Base-by-base conservation (phyloP, 345 rosid species). In the Punica granatum region DNA sequence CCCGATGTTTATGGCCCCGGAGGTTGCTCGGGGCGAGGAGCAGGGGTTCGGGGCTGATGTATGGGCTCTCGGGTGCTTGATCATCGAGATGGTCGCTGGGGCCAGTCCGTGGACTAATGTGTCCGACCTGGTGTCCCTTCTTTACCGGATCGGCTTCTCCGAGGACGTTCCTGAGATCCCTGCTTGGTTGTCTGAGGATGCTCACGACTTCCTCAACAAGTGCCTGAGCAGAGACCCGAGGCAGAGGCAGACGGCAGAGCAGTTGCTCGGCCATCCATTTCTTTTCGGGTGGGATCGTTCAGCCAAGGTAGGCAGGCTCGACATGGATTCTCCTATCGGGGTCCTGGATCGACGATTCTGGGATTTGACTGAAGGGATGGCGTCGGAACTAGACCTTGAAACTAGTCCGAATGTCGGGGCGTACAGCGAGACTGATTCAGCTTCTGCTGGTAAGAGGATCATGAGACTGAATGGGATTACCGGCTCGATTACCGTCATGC, bases 1-100 rank as follows among this genome's bases (percentile, higher is more conserved):
- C 39, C 98, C 98, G 78, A 84, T 83, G 73, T 93, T 87, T 69
- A 93, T 93, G 98, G 75, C 98, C 0, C 98, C 97, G 59, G 98
- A 93, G 83, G 96, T 86, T 26, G 96, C 94, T 0, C 82, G 97
- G 1, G 89, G 93, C 19, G 94, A 90, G 72, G 90, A 83, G 5
- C 98, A 93, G 77, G 86, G 96, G 33, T 84, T 78, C 62, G 76
- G 84, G 9, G 97, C 96, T 63, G 98, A 93, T 64, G 78, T 93
- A 26, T 93, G 98, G 98, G 92, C 96, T 12, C 75, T 88, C 10
- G 97, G 98, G 32, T 90, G 98, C 67, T 73, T 78, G 65, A 66
- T 87, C 70, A 73, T 90, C 44, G 97, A 93, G 77, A 90, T 88
- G 96, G 85, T 87, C 12, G 88, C 88, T 0, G 97, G 98, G 51